Conservation (phyloP, 2,329 filamentous ascomycete genomes). For the Lithohypha guttulata region DNA sequence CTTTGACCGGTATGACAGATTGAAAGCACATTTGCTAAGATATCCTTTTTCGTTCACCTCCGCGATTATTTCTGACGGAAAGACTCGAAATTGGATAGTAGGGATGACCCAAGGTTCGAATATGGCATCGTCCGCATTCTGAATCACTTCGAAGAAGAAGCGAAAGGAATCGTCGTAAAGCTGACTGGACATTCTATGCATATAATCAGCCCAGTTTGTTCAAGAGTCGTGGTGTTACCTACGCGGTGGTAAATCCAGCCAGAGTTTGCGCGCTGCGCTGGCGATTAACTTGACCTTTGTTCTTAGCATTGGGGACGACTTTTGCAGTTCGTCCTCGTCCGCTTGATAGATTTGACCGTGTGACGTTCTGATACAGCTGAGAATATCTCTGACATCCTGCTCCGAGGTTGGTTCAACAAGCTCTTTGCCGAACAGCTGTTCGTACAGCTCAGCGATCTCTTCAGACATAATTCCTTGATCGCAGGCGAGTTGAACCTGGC, state of each 20-base stretch:
- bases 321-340: conserved; percentile 7
- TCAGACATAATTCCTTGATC: too few relatives aligned
- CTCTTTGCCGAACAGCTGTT: conserved; percentile 6
- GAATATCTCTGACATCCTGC: conserved; percentile 13
- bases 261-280: conserved; percentile 4
- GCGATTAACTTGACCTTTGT: conserved; percentile 9
- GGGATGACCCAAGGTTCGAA: too few relatives aligned
- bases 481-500: too few relatives aligned
- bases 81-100: too few relatives aligned
- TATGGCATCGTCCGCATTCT: conserved; percentile 33
- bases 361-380: conserved; percentile 10
- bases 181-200: conserved; percentile 10
- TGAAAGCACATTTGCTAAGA: conserved; percentile 26
- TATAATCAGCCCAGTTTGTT: not conserved
- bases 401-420: conserved; percentile 9
- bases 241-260: conserved; percentile 13
- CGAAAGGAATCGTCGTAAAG: conserved; percentile 13
- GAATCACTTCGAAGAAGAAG: conserved; percentile 29
- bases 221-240: not conserved
- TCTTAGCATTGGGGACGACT: conserved; percentile 4
- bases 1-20: conserved; percentile 30
- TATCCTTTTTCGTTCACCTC: conserved; percentile 34
- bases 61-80: conserved; percentile 8
- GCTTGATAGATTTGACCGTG: conserved; percentile 10
- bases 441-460: conserved; percentile 9